Percentiles rank a stretch among this genome's conserved stretches.
Conservation (phyloP, 1,284 basidiomycete species). For the Fomitopsis schrenkii region DNA sequence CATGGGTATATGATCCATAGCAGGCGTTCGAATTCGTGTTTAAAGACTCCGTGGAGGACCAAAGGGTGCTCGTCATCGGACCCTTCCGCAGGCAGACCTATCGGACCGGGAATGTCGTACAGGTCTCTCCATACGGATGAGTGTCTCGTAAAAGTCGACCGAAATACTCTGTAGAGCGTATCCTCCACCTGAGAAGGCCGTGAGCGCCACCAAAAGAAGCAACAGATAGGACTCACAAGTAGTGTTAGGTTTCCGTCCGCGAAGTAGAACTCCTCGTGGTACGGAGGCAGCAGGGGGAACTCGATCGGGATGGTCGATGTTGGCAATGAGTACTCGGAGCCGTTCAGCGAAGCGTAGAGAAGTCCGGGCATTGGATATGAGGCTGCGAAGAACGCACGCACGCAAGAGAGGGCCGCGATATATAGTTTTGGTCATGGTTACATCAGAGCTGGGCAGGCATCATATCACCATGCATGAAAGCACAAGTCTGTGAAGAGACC, state of each 20-base stretch:
- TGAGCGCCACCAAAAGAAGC: neutral
- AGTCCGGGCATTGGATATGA: neutral
- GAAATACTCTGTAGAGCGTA: conserved; percentile 26
- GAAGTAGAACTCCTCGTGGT: conserved; percentile 24
- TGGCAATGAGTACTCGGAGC: neutral
- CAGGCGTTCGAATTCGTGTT: conserved; percentile 27
- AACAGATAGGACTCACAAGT: conserved; percentile 14
- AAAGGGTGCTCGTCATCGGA: conserved; percentile 22
- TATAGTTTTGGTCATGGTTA: neutral
- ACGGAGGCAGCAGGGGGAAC: neutral
- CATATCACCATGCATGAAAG: neutral
- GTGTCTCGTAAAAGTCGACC: conserved; percentile 24
- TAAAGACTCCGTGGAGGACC: conserved; percentile 21
- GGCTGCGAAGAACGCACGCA: neutral
- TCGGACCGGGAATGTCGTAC: conserved; percentile 17
- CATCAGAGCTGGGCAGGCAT: neutral
- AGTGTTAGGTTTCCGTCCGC: conserved; percentile 29
- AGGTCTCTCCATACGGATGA: conserved; percentile 25
- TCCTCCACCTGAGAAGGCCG: conserved; percentile 25
- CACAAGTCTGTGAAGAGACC: neutral
- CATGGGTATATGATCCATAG: conserved; percentile 26
- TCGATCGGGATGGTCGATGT: neutral
- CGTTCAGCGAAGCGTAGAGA: neutral
- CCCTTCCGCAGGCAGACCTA: conserved; percentile 13
- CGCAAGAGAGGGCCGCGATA: neutral